Conservation (phyloP, 495 filamentous ascomycete genomes). For the Penicillium bovifimosum region DNA sequence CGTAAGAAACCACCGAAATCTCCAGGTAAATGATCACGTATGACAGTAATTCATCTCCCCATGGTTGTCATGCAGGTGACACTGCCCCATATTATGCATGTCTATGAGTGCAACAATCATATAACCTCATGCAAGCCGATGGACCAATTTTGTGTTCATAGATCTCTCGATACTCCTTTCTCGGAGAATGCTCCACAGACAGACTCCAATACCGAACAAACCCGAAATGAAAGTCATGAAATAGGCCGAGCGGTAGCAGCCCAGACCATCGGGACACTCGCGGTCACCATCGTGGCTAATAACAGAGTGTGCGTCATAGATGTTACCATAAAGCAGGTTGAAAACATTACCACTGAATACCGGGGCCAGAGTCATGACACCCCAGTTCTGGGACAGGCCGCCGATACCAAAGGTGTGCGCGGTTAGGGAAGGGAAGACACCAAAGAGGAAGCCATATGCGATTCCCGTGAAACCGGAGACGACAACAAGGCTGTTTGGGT, state of each 20-base stretch:
- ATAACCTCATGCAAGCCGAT: slow-evolving; percentile 30
- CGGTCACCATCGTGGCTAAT: slow-evolving; percentile 61
- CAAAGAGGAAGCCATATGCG: slow-evolving; percentile 91
- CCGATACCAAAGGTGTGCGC: slow-evolving; percentile 87
- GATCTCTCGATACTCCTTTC: slow-evolving; percentile 42
- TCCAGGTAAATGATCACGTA: background rate
- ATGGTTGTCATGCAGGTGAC: background rate
- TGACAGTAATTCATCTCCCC: background rate
- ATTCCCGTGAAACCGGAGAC: slow-evolving; percentile 81
- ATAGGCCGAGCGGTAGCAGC: slow-evolving; percentile 80
- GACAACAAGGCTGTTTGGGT: slow-evolving; percentile 70
- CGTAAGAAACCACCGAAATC: background rate
- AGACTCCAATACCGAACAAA: slow-evolving; percentile 60
- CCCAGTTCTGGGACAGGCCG: slow-evolving; percentile 91
- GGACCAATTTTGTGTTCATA: slow-evolving; percentile 28
- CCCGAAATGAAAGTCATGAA: slow-evolving; percentile 75
- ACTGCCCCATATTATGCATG: background rate
- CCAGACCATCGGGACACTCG: slow-evolving; percentile 71
- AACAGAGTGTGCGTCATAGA: slow-evolving; percentile 76
- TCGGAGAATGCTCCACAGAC: slow-evolving; percentile 71
- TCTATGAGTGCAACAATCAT: background rate
- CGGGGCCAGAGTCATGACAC: slow-evolving; percentile 83
- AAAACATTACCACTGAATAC: slow-evolving; percentile 85
- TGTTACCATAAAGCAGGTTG: slow-evolving; percentile 72
- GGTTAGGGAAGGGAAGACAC: slow-evolving; percentile 87